Base-by-base conservation (phyloP, 2,329 filamentous ascomycete genomes). In the Leptosphaerulina australis region DNA sequence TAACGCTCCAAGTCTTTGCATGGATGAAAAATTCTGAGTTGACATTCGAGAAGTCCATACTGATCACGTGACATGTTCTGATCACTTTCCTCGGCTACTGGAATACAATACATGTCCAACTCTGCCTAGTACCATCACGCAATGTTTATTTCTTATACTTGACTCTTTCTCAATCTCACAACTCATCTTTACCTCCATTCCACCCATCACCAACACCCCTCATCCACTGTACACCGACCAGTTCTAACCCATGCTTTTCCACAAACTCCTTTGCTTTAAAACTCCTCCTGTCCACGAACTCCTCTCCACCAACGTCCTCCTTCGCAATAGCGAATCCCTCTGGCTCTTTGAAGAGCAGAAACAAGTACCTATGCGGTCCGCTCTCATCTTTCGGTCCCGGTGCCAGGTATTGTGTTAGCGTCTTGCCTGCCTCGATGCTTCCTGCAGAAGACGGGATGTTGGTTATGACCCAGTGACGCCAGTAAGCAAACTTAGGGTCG, bases 401-500 rank as follows among this genome's bases (percentile, higher is more conserved):
- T 3, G 65, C 66, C 15, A 72, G 46, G 21, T 71, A 72, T 41
- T 52, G 52, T 10, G 69, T 72, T 24, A 72, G 14, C 2, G 63
- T 66, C 3, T 45, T 59, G 4, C 64, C 67, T 1, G 37, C 44
- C 0, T 55, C 20, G n/a, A 53, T 31, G 1, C 38, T 37, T 2
- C 14, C 9, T 0, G 17, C 31, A 7, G 52, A 31, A 3, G 39
- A 20, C 1, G 55, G 45, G 11, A 72, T 60, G 2, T 49, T 43
- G 2, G 56, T 50, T 0, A 81, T 63, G 20, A 83, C 72, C 78
- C 79, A 83, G 58, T 83, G 81, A 15, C 80, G 71, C 79, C 80
- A 83, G 59, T 79, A 82, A 0, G 79, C 77, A 59, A 80, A 82
- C 58, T 79, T 81, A 5, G 79, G 79, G 40, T 83, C 77, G 26